phyloP scores from a whole-genome alignment of 208 protist genomes.

The Trypanosoma grayi region DNA sequence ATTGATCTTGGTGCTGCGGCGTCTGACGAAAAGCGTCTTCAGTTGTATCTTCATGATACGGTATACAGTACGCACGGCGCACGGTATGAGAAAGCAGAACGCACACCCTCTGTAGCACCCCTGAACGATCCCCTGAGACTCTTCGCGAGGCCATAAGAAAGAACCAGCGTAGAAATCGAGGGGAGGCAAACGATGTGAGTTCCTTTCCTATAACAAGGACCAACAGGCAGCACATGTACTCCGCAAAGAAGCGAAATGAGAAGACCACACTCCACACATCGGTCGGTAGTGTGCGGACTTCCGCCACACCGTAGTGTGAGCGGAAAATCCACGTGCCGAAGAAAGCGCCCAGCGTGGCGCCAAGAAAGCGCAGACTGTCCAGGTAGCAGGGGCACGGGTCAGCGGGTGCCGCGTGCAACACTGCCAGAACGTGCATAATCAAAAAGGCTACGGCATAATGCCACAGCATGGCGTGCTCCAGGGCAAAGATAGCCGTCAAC shows the following conservation, averaged over 20 bases:
- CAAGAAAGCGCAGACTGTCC: slow-evolving; percentile 65
- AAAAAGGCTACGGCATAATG: slow-evolving; percentile 36
- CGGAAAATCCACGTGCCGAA: slow-evolving; percentile 39
- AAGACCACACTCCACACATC: slow-evolving; percentile 24
- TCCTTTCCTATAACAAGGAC: slow-evolving; percentile 48
- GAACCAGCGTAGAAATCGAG: slow-evolving; percentile 28
- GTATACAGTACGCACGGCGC: slow-evolving; percentile 13
- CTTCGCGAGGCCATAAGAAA: slow-evolving; percentile 43
- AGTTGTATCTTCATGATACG: background rate
- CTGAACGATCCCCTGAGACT: slow-evolving; percentile 26
- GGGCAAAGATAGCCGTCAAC: slow-evolving; percentile 26
- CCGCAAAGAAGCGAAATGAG: slow-evolving; percentile 29
- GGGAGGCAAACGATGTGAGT: slow-evolving; percentile 27
- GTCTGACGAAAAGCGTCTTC: background rate
- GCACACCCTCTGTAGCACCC: slow-evolving; percentile 22
- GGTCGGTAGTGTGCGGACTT: slow-evolving; percentile 19
- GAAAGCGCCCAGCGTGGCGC: slow-evolving; percentile 40
- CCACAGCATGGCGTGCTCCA: slow-evolving; percentile 12
- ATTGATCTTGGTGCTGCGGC: background rate
- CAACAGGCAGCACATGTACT: slow-evolving; percentile 44
- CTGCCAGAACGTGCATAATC: slow-evolving; percentile 34
- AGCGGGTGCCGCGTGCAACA: slow-evolving; percentile 48
- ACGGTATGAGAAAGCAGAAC: slow-evolving; percentile 27
- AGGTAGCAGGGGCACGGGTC: slow-evolving; percentile 74
- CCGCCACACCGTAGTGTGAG: slow-evolving; percentile 25